Percentiles rank a stretch among this genome's conserved stretches.
Evolutionary conservation across 805 yeast genomes (phyloP).

Genomic region (Pichia manshurica): DNA sequence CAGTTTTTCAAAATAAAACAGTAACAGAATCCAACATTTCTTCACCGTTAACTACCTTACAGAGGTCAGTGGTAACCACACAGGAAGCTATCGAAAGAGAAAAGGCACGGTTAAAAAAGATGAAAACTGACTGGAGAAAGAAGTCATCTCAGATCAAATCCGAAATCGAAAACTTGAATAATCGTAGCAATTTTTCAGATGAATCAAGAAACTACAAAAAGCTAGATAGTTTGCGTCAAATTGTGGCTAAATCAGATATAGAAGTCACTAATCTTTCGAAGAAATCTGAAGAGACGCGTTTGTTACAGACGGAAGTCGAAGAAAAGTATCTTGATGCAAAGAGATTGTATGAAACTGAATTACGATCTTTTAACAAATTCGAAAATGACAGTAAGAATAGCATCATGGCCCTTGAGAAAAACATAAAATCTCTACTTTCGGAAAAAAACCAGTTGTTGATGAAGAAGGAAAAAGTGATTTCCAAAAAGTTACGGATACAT

Average conservation of each 20-base stretch:
- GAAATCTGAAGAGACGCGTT: constrained; percentile 29
- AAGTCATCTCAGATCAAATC: constrained; percentile 43
- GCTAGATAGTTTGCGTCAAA: constrained; percentile 44
- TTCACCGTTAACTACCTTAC: constrained; percentile 58
- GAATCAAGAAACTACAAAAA: constrained; percentile 54
- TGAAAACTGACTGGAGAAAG: constrained; percentile 54
- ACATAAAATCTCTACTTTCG: constrained; percentile 22
- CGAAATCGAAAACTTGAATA: constrained; percentile 51
- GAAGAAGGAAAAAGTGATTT: constrained; percentile 31
- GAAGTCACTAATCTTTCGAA: constrained; percentile 33
- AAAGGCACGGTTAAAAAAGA: constrained; percentile 48
- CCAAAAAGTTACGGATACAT: constrained; percentile 28
- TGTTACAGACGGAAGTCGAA: constrained; percentile 34
- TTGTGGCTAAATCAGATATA: constrained; percentile 36
- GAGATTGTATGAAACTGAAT: constrained; percentile 33
- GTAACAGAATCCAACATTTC: constrained; percentile 31
- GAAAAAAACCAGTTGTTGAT: constrained; percentile 28
- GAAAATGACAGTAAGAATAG: constrained; percentile 27
- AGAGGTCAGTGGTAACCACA: constrained; percentile 60
- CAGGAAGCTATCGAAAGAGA: constrained; percentile 55
- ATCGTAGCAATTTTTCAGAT: constrained; percentile 41
- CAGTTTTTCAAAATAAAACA: constrained; percentile 29
- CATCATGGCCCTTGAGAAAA: constrained; percentile 20
- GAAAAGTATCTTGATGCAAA: constrained; percentile 35
- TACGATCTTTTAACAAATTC: constrained; percentile 29